phyloP scores from a whole-genome alignment of 352 stramenopile genomes.

The Phytophthora ramorum region DNA sequence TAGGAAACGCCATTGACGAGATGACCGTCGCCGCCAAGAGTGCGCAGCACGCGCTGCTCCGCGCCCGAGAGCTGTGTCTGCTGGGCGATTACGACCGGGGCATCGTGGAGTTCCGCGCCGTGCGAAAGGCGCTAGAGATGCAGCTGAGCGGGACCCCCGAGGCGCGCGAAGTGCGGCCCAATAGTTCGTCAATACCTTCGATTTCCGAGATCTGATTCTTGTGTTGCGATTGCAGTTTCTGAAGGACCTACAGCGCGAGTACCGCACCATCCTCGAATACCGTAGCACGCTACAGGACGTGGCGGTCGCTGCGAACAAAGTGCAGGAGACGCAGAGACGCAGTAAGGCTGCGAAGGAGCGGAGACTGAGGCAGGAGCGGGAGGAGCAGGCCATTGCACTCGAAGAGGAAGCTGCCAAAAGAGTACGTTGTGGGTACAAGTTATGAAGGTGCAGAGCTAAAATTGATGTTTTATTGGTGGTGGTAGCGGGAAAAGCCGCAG shows the following conservation, averaged over 20 bases:
- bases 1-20: neutral
- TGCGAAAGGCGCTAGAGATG: constrained; percentile 43
- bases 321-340: constrained; percentile 39
- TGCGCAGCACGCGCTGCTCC: constrained; percentile 47
- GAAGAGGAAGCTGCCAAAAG: constrained; percentile 8
- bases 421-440: neutral
- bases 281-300: constrained; percentile 51
- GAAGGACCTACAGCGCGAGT: constrained; percentile 59
- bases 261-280: constrained; percentile 55
- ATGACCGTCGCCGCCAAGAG: neutral
- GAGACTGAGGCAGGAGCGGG: constrained; percentile 19
- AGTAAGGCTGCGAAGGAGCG: constrained; percentile 15
- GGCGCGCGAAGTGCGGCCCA: constrained; percentile 43
- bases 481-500: constrained; percentile 23
- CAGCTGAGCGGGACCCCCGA: constrained; percentile 34
- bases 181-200: neutral
- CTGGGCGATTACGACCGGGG: constrained; percentile 66
- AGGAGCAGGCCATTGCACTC: constrained; percentile 15
- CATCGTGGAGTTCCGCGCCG: constrained; percentile 47
- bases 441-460: neutral
- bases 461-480: constrained; percentile 7
- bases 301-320: constrained; percentile 21
- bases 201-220: neutral
- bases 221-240: constrained; percentile 34
- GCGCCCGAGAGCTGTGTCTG: constrained; percentile 68